phyloP scores from a whole-genome alignment of 2,329 filamentous ascomycete genomes.

The Cladophialophora exuberans region DNA sequence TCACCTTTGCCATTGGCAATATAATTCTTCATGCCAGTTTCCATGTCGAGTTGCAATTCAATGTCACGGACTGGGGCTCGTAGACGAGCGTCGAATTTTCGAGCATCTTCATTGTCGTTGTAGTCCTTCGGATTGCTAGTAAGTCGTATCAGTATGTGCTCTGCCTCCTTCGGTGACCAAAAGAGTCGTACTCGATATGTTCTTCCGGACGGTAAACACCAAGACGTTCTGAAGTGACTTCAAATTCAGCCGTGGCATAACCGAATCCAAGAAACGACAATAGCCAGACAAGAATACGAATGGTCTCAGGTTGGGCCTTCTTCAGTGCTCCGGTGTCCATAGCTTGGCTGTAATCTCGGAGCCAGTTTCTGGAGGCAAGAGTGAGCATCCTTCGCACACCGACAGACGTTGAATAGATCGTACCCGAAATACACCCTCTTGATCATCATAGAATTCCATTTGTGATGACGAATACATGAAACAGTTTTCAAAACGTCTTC shows the following conservation, averaged over 20 bases:
- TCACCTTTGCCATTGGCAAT: conserved; percentile 86
- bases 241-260: conserved; percentile 84
- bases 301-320: conserved; percentile 75
- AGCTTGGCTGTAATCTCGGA: conserved; percentile 82
- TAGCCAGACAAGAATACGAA: conserved; percentile 79
- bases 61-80: conserved; percentile 74
- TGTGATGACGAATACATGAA: conserved; percentile 77
- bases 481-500: conserved; percentile 80
- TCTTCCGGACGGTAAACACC: conserved; percentile 78
- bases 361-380: conserved; percentile 63
- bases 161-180: not conserved
- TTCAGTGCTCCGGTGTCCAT: conserved; percentile 80
- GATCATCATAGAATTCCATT: conserved; percentile 80
- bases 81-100: conserved; percentile 77
- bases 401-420: not conserved
- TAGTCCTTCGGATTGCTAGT: conserved; percentile 76
- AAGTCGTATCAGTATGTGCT: conserved; percentile 52
- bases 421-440: conserved; percentile 74
- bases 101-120: conserved; percentile 82
- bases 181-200: conserved; percentile 51
- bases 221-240: conserved; percentile 78
- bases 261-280: conserved; percentile 81
- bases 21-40: conserved; percentile 98
- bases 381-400: not conserved
- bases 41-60: conserved; percentile 73